These are phyloP conservation scores for Fusarium stilboides DNA, from an alignment of 2,329 filamentous ascomycete genomes.

Conservation along the genomic window DNA sequence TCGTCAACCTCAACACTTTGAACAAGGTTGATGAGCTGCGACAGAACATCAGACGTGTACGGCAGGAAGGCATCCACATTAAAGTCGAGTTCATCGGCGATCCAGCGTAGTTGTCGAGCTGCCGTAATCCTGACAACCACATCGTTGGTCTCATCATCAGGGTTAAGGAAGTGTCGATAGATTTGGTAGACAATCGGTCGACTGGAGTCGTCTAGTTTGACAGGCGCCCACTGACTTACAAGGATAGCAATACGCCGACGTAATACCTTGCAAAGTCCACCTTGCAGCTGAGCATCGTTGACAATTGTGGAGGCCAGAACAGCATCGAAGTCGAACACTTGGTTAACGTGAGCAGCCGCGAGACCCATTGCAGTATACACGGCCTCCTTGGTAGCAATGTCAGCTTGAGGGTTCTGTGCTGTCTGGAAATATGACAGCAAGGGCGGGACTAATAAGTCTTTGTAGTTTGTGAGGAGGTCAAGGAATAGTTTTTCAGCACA, in stretches of 20 bases:
- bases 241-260: slow-evolving; percentile 90
- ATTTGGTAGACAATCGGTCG: slow-evolving; percentile 87
- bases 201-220: slow-evolving; percentile 79
- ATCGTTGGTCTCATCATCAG: slow-evolving; percentile 85
- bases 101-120: slow-evolving; percentile 83
- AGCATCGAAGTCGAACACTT: slow-evolving; percentile 85
- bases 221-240: slow-evolving; percentile 88
- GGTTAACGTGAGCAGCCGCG: slow-evolving; percentile 80
- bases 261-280: slow-evolving; percentile 81
- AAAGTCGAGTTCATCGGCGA: slow-evolving; percentile 90
- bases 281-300: slow-evolving; percentile 79
- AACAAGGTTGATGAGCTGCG: slow-evolving; percentile 82
- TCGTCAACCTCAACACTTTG: slow-evolving; percentile 85
- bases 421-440: slow-evolving; percentile 86
- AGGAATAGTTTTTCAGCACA: slow-evolving; percentile 96
- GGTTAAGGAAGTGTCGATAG: slow-evolving; percentile 87
- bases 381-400: slow-evolving; percentile 91
- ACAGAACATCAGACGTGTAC: slow-evolving; percentile 81
- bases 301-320: slow-evolving; percentile 84
- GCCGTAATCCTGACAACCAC: slow-evolving; percentile 93
- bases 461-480: slow-evolving; percentile 91
- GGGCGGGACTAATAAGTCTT: slow-evolving; percentile 82
- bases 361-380: slow-evolving; percentile 95
- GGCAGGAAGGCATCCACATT: slow-evolving; percentile 80
- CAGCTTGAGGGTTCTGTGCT: slow-evolving; percentile 75